Percentiles rank a stretch among this genome's conserved stretches.
Conservation (phyloP, 1,284 basidiomycete genomes). For the Rhodotorula mucilaginosa region DNA sequence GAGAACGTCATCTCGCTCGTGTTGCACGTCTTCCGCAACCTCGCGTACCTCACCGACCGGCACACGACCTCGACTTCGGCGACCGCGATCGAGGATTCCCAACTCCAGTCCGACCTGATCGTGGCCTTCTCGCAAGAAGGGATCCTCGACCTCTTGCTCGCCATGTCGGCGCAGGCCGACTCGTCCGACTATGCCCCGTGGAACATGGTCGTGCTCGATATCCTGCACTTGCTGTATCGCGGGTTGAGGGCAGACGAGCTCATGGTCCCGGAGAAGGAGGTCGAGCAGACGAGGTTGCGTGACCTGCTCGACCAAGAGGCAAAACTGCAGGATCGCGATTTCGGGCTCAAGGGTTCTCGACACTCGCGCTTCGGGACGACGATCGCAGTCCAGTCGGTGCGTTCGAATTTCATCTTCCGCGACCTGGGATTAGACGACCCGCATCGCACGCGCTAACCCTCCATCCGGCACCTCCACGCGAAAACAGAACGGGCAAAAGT, state of each 20-base stretch:
- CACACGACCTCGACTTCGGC: conserved; percentile 65
- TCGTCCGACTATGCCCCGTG: conserved; percentile 73
- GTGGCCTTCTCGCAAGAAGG: conserved; percentile 68
- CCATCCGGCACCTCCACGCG: no score
- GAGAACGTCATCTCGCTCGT: conserved; percentile 80
- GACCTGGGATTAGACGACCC: no score
- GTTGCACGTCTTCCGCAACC: conserved; percentile 84
- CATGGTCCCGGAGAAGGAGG: conserved; percentile 66
- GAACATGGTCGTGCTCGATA: conserved; percentile 86
- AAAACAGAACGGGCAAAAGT: conserved; percentile 47
- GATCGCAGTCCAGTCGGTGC: conserved; percentile 63
- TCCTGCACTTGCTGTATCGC: conserved; percentile 80
- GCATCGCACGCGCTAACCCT: no score
- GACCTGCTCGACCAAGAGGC: conserved; percentile 55
- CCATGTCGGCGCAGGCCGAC: conserved; percentile 72
- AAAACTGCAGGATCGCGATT: conserved; percentile 1
- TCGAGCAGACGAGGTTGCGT: conserved; percentile 32
- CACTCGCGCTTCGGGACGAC: conserved; percentile 94
- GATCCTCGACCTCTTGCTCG: conserved; percentile 73
- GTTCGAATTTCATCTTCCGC: background rate
- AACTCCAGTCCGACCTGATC: conserved; percentile 64
- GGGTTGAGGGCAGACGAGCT: conserved; percentile 67
- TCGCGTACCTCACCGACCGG: conserved; percentile 80
- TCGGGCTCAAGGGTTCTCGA: conserved; percentile 57
- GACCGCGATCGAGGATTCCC: conserved; percentile 71